These are phyloP conservation scores for Malassezia nana DNA, from an alignment of 1,284 basidiomycete genomes.

Conservation along the genomic window DNA sequence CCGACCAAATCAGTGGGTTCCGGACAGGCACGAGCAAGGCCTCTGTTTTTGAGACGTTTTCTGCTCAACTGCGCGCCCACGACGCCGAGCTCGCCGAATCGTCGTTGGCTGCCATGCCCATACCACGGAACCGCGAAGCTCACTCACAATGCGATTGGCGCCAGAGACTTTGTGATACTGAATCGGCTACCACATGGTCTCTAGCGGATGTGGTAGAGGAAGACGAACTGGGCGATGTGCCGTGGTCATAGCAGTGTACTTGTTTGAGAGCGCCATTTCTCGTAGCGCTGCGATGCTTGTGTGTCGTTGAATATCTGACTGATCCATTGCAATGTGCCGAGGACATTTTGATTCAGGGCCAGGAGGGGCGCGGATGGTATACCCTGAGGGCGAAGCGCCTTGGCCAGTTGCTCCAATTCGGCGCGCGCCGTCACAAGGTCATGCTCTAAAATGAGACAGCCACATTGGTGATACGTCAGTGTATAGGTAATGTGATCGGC, in stretches of 20 bases:
- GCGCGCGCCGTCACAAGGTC: neutral
- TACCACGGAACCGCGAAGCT: neutral
- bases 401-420: conserved; percentile 5
- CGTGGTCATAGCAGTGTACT: neutral
- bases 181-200: neutral
- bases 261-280: neutral
- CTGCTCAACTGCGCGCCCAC: neutral
- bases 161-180: neutral
- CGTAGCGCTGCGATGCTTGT: conserved; percentile 5
- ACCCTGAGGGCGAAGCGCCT: conserved; percentile 1
- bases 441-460: conserved; percentile 3
- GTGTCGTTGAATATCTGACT: neutral
- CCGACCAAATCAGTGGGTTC: conserved; percentile 51
- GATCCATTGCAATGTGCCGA: conserved; percentile 14
- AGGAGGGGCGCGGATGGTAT: neutral
- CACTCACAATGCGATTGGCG: neutral
- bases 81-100: neutral
- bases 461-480: neutral
- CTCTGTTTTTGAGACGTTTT: conserved; percentile 1
- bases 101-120: neutral
- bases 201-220: neutral
- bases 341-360: conserved; percentile 5
- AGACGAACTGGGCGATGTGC: conserved; percentile 9
- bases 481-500: too few species aligned
- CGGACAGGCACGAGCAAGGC: conserved; percentile 16